A percentile compares a stretch with the other conserved stretches of the same genome.
Conservation (phyloP, 2,329 filamentous ascomycete genomes). For the Beauveria varroae region DNA sequence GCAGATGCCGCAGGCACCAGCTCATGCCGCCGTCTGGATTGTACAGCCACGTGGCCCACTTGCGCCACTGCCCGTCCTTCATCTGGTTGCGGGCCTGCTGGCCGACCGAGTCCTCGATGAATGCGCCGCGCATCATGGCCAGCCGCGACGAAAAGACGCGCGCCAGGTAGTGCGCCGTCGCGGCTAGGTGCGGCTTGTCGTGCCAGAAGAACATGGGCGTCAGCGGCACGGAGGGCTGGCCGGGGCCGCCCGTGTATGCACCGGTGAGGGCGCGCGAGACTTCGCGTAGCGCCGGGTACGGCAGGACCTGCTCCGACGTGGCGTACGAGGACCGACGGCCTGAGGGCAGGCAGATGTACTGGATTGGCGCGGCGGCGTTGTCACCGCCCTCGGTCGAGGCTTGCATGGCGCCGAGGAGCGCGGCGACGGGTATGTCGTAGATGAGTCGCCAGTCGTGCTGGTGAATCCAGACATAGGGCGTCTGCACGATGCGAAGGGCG, state of each 20-base stretch:
- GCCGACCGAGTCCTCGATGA: slow-evolving; percentile 50
- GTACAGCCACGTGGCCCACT: slow-evolving; percentile 50
- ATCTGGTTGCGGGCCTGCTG: slow-evolving; percentile 48
- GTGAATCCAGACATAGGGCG: slow-evolving; percentile 49
- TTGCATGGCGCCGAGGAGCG: slow-evolving; percentile 40
- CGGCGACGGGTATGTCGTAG: slow-evolving; percentile 34
- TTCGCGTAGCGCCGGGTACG: slow-evolving; percentile 32
- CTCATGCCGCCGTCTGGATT: slow-evolving; percentile 39
- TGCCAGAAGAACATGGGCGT: slow-evolving; percentile 54
- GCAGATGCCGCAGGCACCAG: slow-evolving; percentile 41
- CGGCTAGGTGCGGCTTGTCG: slow-evolving; percentile 48
- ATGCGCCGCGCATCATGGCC: slow-evolving; percentile 43
- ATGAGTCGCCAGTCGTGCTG: slow-evolving; percentile 50
- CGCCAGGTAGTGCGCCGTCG: slow-evolving; percentile 39
- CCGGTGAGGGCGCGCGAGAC: slow-evolving; percentile 35
- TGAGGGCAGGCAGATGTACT: slow-evolving; percentile 47
- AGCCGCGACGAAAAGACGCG: slow-evolving; percentile 42
- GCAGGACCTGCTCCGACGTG: slow-evolving; percentile 35
- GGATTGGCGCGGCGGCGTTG: slow-evolving; percentile 30
- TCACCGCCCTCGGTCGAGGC: slow-evolving; percentile 20
- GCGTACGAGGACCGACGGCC: slow-evolving; percentile 45
- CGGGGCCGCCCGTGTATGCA: slow-evolving; percentile 24
- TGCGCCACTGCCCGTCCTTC: slow-evolving; percentile 43
- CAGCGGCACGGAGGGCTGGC: slow-evolving; percentile 29
- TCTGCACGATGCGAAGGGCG: slow-evolving; percentile 37